Evolutionary conservation across 176 grass and related monocot species (phyloP).

Genomic region (Oryza nivara): DNA sequence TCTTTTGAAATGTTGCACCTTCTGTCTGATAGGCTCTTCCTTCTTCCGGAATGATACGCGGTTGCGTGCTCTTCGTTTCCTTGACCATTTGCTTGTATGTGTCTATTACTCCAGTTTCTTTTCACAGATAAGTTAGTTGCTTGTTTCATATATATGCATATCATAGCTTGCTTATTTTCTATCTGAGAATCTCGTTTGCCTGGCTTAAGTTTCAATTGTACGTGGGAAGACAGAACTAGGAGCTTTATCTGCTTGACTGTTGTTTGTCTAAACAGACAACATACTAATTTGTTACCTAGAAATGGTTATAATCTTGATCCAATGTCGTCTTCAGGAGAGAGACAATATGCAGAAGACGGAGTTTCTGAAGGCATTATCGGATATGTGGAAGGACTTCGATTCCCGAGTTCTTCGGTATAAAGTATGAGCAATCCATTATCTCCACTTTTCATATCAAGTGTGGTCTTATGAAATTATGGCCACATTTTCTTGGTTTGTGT

Average conservation of each 20-base stretch:
- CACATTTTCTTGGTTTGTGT: conserved; percentile 14
- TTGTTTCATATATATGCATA: conserved; percentile 17
- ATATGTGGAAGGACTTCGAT: conserved; percentile 99
- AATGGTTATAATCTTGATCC: conserved; percentile 29
- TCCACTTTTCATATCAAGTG: conserved; percentile 13
- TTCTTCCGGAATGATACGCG: conserved; percentile 97
- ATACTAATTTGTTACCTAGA: conserved; percentile 26
- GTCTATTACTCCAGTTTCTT: conserved; percentile 24
- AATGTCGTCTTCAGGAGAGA: conserved; percentile 73
- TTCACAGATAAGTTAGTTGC: neutral
- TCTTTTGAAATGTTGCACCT: conserved; percentile 17
- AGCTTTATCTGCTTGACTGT: conserved; percentile 23
- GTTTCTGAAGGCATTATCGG: conserved; percentile 95
- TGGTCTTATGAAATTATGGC: conserved; percentile 5
- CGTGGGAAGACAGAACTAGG: neutral
- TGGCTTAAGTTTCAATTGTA: conserved; percentile 29
- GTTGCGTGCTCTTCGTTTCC: conserved; percentile 98
- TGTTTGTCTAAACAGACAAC: conserved; percentile 14
- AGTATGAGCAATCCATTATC: conserved; percentile 55
- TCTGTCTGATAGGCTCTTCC: conserved; percentile 71
- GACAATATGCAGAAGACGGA: conserved; percentile 99
- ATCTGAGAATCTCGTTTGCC: conserved; percentile 25
- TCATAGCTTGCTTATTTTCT: conserved; percentile 31
- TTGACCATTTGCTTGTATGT: conserved; percentile 98
- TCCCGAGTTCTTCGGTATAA: conserved; percentile 94